Percentiles rank a stretch among this genome's conserved stretches.
These are phyloP conservation scores for Millerozyma miso DNA, from an alignment of 805 yeast genomes.

Conservation along the genomic window DNA sequence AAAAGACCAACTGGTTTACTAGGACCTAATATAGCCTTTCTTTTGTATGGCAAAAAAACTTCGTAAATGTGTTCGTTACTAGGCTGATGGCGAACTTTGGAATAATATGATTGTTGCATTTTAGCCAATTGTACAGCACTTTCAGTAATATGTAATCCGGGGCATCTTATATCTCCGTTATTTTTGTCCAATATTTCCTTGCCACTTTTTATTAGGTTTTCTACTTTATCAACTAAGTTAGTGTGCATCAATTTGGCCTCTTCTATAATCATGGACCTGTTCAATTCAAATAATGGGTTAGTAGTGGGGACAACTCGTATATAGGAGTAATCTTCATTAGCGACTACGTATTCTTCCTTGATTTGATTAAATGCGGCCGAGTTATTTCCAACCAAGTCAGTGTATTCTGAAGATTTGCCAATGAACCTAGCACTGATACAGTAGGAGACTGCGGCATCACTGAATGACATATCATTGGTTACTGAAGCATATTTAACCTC, in stretches of 20 bases:
- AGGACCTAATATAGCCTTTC: slow-evolving; percentile 25
- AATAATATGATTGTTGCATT: slow-evolving; percentile 24
- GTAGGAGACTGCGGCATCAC: slow-evolving; percentile 27
- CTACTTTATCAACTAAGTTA: slow-evolving; percentile 23
- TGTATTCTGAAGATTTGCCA: slow-evolving; percentile 31
- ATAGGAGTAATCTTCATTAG: slow-evolving; percentile 23
- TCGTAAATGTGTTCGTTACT: slow-evolving; percentile 16
- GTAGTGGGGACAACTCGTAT: slow-evolving; percentile 21
- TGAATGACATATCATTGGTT: slow-evolving; percentile 27
- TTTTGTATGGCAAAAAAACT: slow-evolving; percentile 26
- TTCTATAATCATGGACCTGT: slow-evolving; percentile 25
- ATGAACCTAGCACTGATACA: slow-evolving; percentile 34
- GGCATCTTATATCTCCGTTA: slow-evolving; percentile 5
- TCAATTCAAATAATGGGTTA: slow-evolving; percentile 22
- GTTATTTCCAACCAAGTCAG: slow-evolving; percentile 12
- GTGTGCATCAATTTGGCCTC: slow-evolving; percentile 31
- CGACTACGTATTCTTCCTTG: slow-evolving; percentile 28
- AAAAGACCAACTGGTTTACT: slow-evolving; percentile 29
- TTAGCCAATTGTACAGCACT: slow-evolving; percentile 24
- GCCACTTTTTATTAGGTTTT: slow-evolving; percentile 24
- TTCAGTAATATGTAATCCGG: slow-evolving; percentile 13
- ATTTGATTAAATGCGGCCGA: slow-evolving; percentile 11
- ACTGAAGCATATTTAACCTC: slow-evolving; percentile 13
- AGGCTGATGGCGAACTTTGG: slow-evolving; percentile 10
- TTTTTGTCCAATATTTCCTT: slow-evolving; percentile 14